Percentiles rank a stretch among this genome's conserved stretches.
phyloP scores from a whole-genome alignment of 2,329 filamentous ascomycete species.

The Helminthosporium solani region DNA sequence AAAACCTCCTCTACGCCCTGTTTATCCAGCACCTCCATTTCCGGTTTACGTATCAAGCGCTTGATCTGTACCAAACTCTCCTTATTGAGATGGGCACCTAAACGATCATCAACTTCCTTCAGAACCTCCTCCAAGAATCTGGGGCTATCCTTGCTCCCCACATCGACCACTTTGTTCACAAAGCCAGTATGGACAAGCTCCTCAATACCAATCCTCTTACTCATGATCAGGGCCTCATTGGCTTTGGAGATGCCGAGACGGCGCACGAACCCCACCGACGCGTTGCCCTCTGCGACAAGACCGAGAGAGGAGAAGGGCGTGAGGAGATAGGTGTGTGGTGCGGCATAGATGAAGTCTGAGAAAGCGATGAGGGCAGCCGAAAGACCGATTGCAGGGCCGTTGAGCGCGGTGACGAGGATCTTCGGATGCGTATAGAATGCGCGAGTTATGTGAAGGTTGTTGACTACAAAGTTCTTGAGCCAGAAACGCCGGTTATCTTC shows the following conservation, averaged over 20 bases:
- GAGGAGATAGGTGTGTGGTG: conserved; percentile 78
- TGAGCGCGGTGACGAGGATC: conserved; percentile 86
- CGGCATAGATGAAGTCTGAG: conserved; percentile 87
- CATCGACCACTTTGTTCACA: conserved; percentile 77
- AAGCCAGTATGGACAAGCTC: conserved; percentile 78
- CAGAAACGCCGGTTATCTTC: conserved; percentile 55
- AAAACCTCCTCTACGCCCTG: conserved; percentile 86
- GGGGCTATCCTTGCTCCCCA: conserved; percentile 59
- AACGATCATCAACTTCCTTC: conserved; percentile 73
- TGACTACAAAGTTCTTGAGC: conserved; percentile 71
- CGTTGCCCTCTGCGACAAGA: conserved; percentile 84
- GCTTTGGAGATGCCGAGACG: conserved; percentile 78
- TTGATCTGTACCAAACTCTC: conserved; percentile 84
- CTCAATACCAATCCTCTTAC: conserved; percentile 69
- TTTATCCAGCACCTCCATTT: conserved; percentile 69
- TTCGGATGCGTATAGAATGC: conserved; percentile 94
- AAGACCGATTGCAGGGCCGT: conserved; percentile 87
- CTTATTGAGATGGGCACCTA: conserved; percentile 77
- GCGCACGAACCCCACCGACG: conserved; percentile 74
- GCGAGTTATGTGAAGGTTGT: conserved; percentile 87
- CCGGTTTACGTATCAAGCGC: conserved; percentile 73
- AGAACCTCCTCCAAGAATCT: conserved; percentile 73
- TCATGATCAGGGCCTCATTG: conserved; percentile 93
- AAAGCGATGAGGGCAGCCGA: conserved; percentile 79
- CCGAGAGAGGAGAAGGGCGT: conserved; percentile 90